A percentile compares a stretch with the other conserved stretches of the same genome.
Evolutionary conservation across 176 grass and related monocot genomes (phyloP).

Genomic region (Eragrostis curvula): DNA sequence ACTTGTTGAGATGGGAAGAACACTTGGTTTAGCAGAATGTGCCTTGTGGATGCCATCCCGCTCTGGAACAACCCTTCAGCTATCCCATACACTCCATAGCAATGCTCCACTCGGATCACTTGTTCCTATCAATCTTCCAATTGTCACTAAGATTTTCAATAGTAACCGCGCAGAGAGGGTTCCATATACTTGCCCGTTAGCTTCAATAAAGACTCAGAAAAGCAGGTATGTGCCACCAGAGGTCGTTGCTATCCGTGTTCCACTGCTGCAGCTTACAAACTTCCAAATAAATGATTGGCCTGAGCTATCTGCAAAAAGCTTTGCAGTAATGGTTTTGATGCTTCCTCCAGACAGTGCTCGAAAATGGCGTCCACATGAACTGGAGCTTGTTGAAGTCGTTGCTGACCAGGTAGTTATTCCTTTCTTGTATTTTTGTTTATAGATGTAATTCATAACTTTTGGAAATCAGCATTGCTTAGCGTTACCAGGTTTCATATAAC

Average conservation of each 20-base stretch:
- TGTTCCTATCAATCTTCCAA: constrained; percentile 61
- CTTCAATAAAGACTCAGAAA: constrained; percentile 45
- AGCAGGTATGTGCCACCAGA: constrained; percentile 71
- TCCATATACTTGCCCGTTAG: constrained; percentile 59
- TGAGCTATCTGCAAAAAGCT: constrained; percentile 74
- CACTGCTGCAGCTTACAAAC: constrained; percentile 80
- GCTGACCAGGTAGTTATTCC: constrained; percentile 73
- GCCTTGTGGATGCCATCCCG: constrained; percentile 84
- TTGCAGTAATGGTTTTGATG: constrained; percentile 87
- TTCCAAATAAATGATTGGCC: constrained; percentile 85
- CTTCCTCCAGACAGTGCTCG: constrained; percentile 83
- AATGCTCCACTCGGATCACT: constrained; percentile 39
- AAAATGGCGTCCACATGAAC: constrained; percentile 80
- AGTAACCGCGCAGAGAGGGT: constrained; percentile 60
- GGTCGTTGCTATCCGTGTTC: constrained; percentile 79
- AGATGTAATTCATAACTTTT: constrained; percentile 7
- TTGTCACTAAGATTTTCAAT: constrained; percentile 63
- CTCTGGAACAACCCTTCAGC: constrained; percentile 60
- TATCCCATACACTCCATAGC: constrained; percentile 70
- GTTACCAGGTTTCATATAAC: background rate
- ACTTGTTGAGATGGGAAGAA: constrained; percentile 76
- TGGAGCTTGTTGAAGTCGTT: constrained; percentile 89
- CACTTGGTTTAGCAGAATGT: constrained; percentile 75
- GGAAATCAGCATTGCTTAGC: background rate
- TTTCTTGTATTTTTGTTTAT: constrained; percentile 30